Evolutionary conservation across 345 rosid genomes (phyloP).

Genomic region (Leavenworthia alabamica): DNA sequence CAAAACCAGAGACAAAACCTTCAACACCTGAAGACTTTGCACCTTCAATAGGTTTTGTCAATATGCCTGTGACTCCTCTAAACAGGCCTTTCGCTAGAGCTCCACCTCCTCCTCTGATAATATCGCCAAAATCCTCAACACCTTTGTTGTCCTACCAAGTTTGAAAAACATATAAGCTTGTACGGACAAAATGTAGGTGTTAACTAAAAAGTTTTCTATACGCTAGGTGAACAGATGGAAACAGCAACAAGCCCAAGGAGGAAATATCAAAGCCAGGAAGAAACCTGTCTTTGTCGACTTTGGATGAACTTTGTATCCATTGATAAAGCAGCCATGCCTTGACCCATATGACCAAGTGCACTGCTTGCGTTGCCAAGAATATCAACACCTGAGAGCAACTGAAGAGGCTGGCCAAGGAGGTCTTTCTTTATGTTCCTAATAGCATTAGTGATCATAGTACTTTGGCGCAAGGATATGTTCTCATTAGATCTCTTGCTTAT

Average conservation of each 20-base stretch:
- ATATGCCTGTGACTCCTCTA: constrained; percentile 97
- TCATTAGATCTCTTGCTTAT: constrained; percentile 74
- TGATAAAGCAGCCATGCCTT: constrained; percentile 95
- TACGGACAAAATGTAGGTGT: background rate
- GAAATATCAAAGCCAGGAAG: constrained; percentile 8
- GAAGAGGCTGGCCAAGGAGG: constrained; percentile 95
- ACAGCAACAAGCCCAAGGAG: constrained; percentile 10
- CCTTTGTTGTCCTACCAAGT: constrained; percentile 81
- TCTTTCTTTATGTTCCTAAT: constrained; percentile 75
- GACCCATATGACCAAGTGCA: constrained; percentile 99
- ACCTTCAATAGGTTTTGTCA: constrained; percentile 97
- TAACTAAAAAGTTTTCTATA: background rate
- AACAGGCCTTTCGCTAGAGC: constrained; percentile 94
- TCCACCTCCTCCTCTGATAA: constrained; percentile 98
- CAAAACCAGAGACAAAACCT: constrained; percentile 97
- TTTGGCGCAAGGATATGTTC: constrained; percentile 88
- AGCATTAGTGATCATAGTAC: constrained; percentile 80
- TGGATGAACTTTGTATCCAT: constrained; percentile 98
- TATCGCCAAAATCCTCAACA: constrained; percentile 90
- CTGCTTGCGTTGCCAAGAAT: constrained; percentile 98
- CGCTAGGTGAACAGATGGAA: background rate
- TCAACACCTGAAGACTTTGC: constrained; percentile 95
- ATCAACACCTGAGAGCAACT: constrained; percentile 91
- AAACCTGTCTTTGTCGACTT: constrained; percentile 91
- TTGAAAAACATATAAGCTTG: constrained; percentile 9